phyloP scores from a whole-genome alignment of 257 asterid species.

The Solanum clarkiae region DNA sequence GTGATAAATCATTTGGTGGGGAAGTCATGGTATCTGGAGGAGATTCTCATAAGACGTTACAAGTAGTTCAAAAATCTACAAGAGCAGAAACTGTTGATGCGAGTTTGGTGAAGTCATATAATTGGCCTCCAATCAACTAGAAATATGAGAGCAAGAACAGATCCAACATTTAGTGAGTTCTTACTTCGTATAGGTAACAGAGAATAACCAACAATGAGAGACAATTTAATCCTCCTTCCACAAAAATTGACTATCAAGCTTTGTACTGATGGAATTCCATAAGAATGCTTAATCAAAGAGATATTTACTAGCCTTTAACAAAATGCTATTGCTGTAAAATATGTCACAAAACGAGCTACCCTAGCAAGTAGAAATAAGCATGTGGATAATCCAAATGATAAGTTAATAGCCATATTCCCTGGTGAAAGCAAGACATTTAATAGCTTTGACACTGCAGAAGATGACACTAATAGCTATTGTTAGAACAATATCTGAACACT shows the following conservation, averaged over 20 bases:
- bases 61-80: too few relatives aligned
- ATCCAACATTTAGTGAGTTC: background rate
- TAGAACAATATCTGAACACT: too few relatives aligned
- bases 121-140: too few relatives aligned
- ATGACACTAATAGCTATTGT: too few relatives aligned
- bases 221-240: background rate
- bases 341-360: background rate
- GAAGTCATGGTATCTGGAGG: too few relatives aligned
- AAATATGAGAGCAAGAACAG: background rate
- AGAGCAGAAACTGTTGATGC: too few relatives aligned
- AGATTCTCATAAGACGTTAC: too few relatives aligned
- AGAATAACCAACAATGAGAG: background rate
- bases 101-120: too few relatives aligned
- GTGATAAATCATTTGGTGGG: too few relatives aligned
- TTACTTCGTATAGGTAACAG: background rate
- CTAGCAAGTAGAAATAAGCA: background rate
- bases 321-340: background rate
- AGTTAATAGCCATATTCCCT: background rate
- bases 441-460: background rate
- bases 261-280: background rate
- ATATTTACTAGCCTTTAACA: background rate
- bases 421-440: background rate
- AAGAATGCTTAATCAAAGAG: background rate
- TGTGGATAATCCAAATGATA: too few relatives aligned
- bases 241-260: background rate